Base-by-base conservation (phyloP, 176 grass and related monocot species). In the Saccharum spontaneum region DNA sequence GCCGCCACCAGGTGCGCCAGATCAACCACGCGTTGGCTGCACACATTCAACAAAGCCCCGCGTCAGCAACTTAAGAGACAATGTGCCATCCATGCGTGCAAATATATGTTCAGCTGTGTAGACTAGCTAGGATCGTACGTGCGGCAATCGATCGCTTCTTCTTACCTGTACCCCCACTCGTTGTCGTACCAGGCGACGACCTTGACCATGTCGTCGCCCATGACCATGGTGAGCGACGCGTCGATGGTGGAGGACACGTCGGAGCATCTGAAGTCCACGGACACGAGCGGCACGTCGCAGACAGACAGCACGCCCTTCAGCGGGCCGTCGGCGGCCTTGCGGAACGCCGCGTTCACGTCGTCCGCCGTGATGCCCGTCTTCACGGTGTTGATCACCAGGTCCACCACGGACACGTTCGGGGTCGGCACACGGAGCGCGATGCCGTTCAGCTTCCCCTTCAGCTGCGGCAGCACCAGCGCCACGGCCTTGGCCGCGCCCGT, bases 151-250 rank as follows among this genome's bases (percentile, higher is more conserved):
- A 54, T 54, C 4, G 16, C 49, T 52, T 50, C 48, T 20, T 61
- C 84, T 91, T 60, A 98, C 97, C 97, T 98, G 90, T 99, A 99
- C 1, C 91, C 97, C 97, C 97, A 99, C 79, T 99, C 97, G 72
- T 99, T 99, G 91, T 99, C 97, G 81, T 99, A 99, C 97, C 97
- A 99, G 17, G 93, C 97, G 40, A 99, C 93, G 80, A 99, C 97
- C 90, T 99, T 99, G 57, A 99, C 93, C 97, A 99, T 99, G 86
- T 99, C 97, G 52, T 96, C 91, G 20, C 97, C 97, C 97, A 99
- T 99, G 62, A 99, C 97, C 97, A 99, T 99, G 60, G 90, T 96
- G 73, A 99, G 88, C 14, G 97, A 99, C 0, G 93, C 82, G 83
- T 99, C 97, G 39, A 99, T 94, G 66, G 93, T 89, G 82, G 86